Conservation (phyloP, 257 asterid genomes). For the Agastache rugosa region DNA sequence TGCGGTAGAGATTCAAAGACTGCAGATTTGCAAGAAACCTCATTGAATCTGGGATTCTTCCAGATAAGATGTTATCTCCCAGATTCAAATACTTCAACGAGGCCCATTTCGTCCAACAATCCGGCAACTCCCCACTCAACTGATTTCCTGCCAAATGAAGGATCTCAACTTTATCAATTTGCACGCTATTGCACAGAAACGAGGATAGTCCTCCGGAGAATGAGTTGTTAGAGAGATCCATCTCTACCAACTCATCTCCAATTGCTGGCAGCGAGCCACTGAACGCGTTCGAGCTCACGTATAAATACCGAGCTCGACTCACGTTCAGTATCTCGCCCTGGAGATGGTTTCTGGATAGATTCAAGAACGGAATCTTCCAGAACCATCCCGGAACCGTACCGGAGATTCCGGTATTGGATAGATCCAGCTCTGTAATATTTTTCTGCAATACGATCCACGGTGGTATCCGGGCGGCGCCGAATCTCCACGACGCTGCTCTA, state of each 20-base stretch:
- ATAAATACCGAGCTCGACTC: background rate
- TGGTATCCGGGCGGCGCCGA: slow-evolving; percentile 32
- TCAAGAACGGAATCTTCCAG: slow-evolving; percentile 29
- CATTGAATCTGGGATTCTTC: slow-evolving; percentile 43
- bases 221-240: slow-evolving; percentile 45
- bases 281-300: slow-evolving; percentile 41
- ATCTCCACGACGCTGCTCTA: slow-evolving; percentile 27
- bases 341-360: slow-evolving; percentile 20
- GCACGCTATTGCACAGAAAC: slow-evolving; percentile 30
- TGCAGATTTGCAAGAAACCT: slow-evolving; percentile 24
- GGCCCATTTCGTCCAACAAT: slow-evolving; percentile 41
- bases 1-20: slow-evolving; percentile 36
- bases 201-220: slow-evolving; percentile 28
- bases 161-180: background rate
- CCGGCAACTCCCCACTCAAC: slow-evolving; percentile 39
- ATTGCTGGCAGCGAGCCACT: slow-evolving; percentile 40
- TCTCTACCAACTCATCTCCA: background rate
- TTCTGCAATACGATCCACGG: slow-evolving; percentile 35
- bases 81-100: slow-evolving; percentile 16
- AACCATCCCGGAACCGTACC: slow-evolving; percentile 41
- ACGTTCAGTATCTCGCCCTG: slow-evolving; percentile 1
- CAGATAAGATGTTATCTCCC: slow-evolving; percentile 37
- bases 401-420: slow-evolving; percentile 39
- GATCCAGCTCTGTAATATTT: background rate
- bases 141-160: slow-evolving; percentile 41